Conservation (phyloP, 2,329 filamentous ascomycete species). For the Aspergillus calidoustus region DNA sequence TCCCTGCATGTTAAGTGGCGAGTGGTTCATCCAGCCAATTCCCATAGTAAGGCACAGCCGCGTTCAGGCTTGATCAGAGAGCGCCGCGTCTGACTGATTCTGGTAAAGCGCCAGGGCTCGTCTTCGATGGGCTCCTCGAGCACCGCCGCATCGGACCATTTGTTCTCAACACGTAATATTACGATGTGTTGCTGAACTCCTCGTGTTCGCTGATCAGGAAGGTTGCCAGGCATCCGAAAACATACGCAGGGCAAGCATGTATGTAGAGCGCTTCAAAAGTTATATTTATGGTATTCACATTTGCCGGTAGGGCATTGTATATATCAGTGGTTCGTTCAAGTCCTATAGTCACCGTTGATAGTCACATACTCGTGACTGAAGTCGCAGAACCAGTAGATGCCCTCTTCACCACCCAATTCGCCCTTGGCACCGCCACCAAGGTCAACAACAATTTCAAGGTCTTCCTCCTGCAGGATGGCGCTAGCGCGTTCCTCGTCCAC, state of each 20-base stretch:
- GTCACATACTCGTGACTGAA: conserved; percentile 73
- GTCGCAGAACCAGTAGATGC: conserved; percentile 68
- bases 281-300: background rate
- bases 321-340: conserved; percentile 38
- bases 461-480: conserved; percentile 64
- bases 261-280: background rate
- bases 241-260: background rate
- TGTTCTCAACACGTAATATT: too few species aligned
- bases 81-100: too few species aligned
- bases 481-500: conserved; percentile 66
- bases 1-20: too few species aligned
- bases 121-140: too few species aligned
- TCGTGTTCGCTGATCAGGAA: too few species aligned
- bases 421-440: conserved; percentile 57
- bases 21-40: too few species aligned
- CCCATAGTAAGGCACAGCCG: too few species aligned
- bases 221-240: background rate
- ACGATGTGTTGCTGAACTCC: too few species aligned
- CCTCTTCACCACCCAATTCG: conserved; percentile 54
- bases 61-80: too few species aligned
- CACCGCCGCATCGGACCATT: too few species aligned
- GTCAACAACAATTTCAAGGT: conserved; percentile 65
- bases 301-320: background rate
- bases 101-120: too few species aligned
- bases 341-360: conserved; percentile 71